Evolutionary conservation across 805 yeast species (phyloP), one percentile per base, ranked within the genome.

Genomic region (Hanseniaspora taiwanica): DNA sequence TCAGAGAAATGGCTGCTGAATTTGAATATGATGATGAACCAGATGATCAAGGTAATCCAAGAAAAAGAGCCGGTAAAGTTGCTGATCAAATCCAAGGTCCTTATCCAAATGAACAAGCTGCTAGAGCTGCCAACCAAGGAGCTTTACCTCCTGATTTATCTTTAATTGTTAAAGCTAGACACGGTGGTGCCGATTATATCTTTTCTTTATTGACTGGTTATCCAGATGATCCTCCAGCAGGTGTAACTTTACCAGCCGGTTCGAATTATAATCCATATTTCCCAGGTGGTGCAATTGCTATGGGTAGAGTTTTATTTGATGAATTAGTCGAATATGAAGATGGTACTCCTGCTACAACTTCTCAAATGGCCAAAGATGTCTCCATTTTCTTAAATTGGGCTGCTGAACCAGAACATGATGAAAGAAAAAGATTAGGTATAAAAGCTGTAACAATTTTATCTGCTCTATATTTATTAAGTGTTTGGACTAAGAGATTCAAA

Each of bases 301-400:
- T 91, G 98, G 97, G 84, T 61, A 83, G 98, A 71, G 97, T 89
- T 44, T 73, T 91, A 64, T 91, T 87, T 54, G 98, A 91, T 62
- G 98, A 84, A 50, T 73, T 91, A 59, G 98, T 91, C 49, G 98
- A 91, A 72, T 91, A 78, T 68, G 98, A 91, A 64, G 98, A 91
- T 63, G 98, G 98, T 60, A 91, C 98, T 44, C 95, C 94, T 44
- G 97, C 98, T 40, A 78, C 97, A 40, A 81, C 97, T 48, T 80
- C 97, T 43, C 98, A 91, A 72, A 87, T 89, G 97, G 98, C 98
- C 52, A 91, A 91, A 74, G 98, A 91, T 65, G 98, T 91, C 43
- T 69, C 85, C 47, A 78, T 85, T 40, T 91, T 91, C 81, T 78
- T 91, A 64, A 82, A 87, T 75, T 91, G 98, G 98, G 85, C 96